phyloP scores from a whole-genome alignment of 331 rosid species.

The Telfairia occidentalis region DNA sequence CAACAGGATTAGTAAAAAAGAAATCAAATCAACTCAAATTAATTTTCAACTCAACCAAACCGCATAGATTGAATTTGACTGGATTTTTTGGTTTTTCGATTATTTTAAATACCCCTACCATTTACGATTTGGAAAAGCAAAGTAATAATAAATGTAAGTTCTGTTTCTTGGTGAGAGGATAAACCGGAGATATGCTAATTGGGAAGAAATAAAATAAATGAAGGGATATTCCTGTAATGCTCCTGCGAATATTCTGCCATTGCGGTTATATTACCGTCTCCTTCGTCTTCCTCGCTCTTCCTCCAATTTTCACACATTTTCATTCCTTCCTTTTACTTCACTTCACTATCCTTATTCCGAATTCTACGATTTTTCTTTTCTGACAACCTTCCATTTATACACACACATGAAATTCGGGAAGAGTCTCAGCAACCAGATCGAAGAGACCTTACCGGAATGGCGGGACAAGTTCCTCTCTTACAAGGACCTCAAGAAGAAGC shows the following conservation, averaged over 20 bases:
- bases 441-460: constrained; percentile 88
- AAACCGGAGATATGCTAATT: constrained; percentile 5
- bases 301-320: background rate
- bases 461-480: constrained; percentile 85
- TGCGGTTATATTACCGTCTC: background rate
- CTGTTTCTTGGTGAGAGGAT: background rate
- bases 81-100: too few relatives aligned
- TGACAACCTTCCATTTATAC: background rate
- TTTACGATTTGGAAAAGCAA: too few relatives aligned
- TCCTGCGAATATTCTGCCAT: constrained; percentile 8
- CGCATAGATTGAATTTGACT: too few relatives aligned
- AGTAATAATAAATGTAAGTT: too few relatives aligned
- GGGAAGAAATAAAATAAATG: background rate
- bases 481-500: constrained; percentile 77
- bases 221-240: constrained; percentile 7
- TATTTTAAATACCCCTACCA: too few relatives aligned
- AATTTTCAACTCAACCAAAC: too few relatives aligned
- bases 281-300: background rate
- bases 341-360: too few relatives aligned
- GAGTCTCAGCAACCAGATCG: constrained; percentile 85
- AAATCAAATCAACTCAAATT: too few relatives aligned
- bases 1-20: too few relatives aligned
- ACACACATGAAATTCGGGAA: constrained; percentile 78
- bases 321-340: background rate
- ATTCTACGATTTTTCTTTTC: background rate